Conservation (phyloP, 2,329 filamentous ascomycete species). For the Xylaria digitata region DNA sequence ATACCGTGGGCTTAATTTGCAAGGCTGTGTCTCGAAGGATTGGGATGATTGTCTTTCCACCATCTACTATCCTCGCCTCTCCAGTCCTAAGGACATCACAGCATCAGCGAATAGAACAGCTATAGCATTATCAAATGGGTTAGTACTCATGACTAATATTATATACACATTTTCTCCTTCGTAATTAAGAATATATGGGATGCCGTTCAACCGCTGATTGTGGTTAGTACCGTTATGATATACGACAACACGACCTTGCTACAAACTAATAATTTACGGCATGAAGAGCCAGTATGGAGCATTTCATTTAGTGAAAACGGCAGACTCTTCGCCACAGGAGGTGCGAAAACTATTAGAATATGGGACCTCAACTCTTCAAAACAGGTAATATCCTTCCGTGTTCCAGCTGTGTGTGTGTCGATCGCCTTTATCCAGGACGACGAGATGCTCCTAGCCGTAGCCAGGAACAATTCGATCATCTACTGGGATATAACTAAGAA, state of each 20-base stretch:
- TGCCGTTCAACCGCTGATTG: background rate
- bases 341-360: constrained; percentile 31
- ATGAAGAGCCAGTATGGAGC: constrained; percentile 40
- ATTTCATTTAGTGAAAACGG: constrained; percentile 39
- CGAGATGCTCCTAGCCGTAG: constrained; percentile 13
- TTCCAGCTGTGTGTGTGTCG: constrained; percentile 30
- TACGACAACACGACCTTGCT: constrained; percentile 43
- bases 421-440: constrained; percentile 30
- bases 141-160: background rate
- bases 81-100: constrained; percentile 22
- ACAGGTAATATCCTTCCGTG: constrained; percentile 26
- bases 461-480: constrained; percentile 19
- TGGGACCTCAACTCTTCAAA: constrained; percentile 34
- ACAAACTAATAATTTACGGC: constrained; percentile 31
- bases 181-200: background rate
- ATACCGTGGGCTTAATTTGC: constrained; percentile 38
- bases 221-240: constrained; percentile 29
- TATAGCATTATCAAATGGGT: constrained; percentile 34
- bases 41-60: constrained; percentile 46
- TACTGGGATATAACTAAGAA: constrained; percentile 31
- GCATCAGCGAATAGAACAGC: constrained; percentile 34
- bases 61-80: constrained; percentile 33
- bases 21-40: constrained; percentile 22
- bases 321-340: constrained; percentile 32
- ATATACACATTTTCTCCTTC: background rate